phyloP scores from a whole-genome alignment of 1,284 basidiomycete genomes.

The Ganoderma resinaceum region DNA sequence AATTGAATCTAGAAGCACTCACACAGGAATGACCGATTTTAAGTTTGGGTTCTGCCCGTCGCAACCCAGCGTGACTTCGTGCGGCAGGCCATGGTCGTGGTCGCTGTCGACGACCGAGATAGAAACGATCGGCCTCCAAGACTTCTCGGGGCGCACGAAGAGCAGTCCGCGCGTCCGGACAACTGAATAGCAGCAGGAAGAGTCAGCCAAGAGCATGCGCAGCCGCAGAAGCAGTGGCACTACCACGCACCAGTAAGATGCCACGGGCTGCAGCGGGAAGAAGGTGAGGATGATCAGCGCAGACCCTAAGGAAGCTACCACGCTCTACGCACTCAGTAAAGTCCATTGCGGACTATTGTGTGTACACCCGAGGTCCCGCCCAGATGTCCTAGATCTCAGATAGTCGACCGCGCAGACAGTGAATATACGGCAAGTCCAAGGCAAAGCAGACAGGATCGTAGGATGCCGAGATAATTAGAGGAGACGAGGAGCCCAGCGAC shows the following conservation, averaged over 20 bases:
- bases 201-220: not conserved
- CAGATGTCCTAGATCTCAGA: conserved; percentile 2
- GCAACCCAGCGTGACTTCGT: conserved; percentile 64
- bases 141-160: conserved; percentile 44
- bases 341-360: not conserved
- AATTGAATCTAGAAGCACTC: conserved; percentile 34
- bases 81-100: conserved; percentile 36
- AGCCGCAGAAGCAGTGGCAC: not conserved
- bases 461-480: not conserved
- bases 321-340: conserved; percentile 9
- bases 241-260: conserved; percentile 26
- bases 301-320: not conserved
- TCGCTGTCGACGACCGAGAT: conserved; percentile 56
- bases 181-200: conserved; percentile 29
- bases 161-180: conserved; percentile 42
- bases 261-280: conserved; percentile 22
- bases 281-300: not conserved
- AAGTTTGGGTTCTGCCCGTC: conserved; percentile 76
- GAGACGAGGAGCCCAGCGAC: not conserved
- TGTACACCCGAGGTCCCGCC: not conserved
- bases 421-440: not conserved
- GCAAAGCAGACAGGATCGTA: not conserved
- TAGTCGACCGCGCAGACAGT: not conserved
- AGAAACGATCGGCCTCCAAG: conserved; percentile 68
- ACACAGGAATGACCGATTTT: conserved; percentile 61